Evolutionary conservation across 2,329 filamentous ascomycete genomes (phyloP), one percentile per base, ranked within the genome.

Genomic region (Ceratocystis smalleyi): DNA sequence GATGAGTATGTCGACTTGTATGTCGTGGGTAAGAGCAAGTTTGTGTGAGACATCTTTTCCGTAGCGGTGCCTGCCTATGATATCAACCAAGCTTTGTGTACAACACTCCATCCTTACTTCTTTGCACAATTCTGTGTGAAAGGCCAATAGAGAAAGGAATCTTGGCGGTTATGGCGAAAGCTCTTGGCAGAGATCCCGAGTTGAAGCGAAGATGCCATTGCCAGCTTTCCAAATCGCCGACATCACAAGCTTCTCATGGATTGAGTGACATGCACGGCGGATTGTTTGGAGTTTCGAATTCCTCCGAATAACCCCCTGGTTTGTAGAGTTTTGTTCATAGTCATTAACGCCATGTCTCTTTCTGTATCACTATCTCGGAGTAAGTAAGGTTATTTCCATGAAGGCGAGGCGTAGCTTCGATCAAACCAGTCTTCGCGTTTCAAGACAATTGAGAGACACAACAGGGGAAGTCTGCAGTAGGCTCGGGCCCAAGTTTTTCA

Each of bases 1-100:
- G 92, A 99, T 75, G 84, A 94, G 78, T 97, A 96, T 73, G 88
- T 99, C 69, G 91, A 97, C 74, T 75, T 95, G 74, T 96, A 85
- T 71, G 77, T 78, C 64, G 79, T 80, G 69, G 79, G 84, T 77
- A 77, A 84, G 69, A 85, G 65, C 54, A 61, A 62, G 32, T 67
- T 67, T 47, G 32, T 67, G 47, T 67, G 63, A 57, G 61, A 17
- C 5, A n/a, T 8, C 17, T 10, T 43, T 57, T 22, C 1, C 24
- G 40, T 10, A 61, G 1, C 22, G 27, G 6, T 30, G 19, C 12
- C 7, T 30, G 19, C 12, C 7, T 27, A 7, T 45, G 40, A 43
- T n/a, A 43, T 22, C n/a, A 27, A 17, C 22, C 15, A 15, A 43
- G 17, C 8, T 54, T 7, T 12, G n/a, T 27, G 40, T 27, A 63